Evolutionary conservation across 2,329 filamentous ascomycete genomes (phyloP), one percentile per base, ranked within the genome.

Genomic region (Fusarium humuli): DNA sequence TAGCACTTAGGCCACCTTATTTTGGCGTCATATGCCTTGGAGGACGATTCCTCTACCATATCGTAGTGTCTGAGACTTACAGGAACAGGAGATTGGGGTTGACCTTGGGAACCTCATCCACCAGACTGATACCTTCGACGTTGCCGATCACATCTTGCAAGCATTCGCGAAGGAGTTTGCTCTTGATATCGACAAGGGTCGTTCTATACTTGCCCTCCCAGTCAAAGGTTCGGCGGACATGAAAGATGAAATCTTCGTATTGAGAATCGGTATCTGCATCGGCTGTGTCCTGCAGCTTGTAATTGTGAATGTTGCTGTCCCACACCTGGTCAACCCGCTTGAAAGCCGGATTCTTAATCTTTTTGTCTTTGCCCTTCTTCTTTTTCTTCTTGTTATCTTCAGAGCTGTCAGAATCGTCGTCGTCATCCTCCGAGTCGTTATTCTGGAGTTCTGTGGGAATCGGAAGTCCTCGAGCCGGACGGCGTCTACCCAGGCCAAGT

Each of bases 111-210:
- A 88, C 91, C 46, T 96, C 93, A 63, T 94, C 91, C 7, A 95
- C 92, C 47, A 97, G 81, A 70, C 90, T 94, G 44, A 97, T 86
- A 18, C 92, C 79, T 42, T 78, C 75, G 41, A 79, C 72, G 29
- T 78, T 76, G 7, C 79, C 78, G 6, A 82, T 79, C 42, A 81
- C 76, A 45, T 81, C 79, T 53, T 81, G 79, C 32, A 81, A 83
- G 23, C 88, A 90, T 67, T 94, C 90, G 10, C 91, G 90, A 6
- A 97, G 84, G 18, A 89, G 81, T 72, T 94, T 94, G 77, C 93
- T 96, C 81, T 94, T 96, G 79, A 97, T 92, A 71, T 97, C 93
- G 50, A 97, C 89, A 16, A 90, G 81, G 0, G 94, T 94, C 75
- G 78, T 76, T 73, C 88, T 84, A 74, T 93, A 94, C 74, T 94